A percentile compares a stretch with the other conserved stretches of the same genome.
Conservation (phyloP, 2,329 filamentous ascomycete species). For the Botrytis hyacinthi region DNA sequence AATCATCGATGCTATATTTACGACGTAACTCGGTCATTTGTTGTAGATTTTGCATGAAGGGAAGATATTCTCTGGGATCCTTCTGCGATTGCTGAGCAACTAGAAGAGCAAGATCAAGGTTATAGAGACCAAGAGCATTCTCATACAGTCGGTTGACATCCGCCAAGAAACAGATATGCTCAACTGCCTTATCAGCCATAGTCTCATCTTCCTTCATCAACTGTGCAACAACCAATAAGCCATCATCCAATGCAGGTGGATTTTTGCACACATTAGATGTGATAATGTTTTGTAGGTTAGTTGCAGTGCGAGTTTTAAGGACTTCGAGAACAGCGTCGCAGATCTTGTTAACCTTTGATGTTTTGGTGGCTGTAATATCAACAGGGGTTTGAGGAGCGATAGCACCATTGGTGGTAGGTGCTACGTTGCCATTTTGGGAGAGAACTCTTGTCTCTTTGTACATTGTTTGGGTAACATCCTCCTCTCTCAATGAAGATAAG, state of each 20-base stretch:
- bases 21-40: slow-evolving; percentile 67
- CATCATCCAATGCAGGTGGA: slow-evolving; percentile 85
- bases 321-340: slow-evolving; percentile 79
- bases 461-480: slow-evolving; percentile 91
- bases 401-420: slow-evolving; percentile 27
- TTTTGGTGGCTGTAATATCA: slow-evolving; percentile 27
- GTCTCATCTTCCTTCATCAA: slow-evolving; percentile 65
- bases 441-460: slow-evolving; percentile 78
- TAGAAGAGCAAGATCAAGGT: slow-evolving; percentile 83
- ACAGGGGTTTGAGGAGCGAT: slow-evolving; percentile 22
- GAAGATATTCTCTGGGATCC: slow-evolving; percentile 91
- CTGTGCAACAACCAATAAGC: slow-evolving; percentile 73
- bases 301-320: slow-evolving; percentile 60
- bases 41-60: slow-evolving; percentile 87
- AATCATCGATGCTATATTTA: slow-evolving; percentile 83
- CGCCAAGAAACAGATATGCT: slow-evolving; percentile 96
- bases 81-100: slow-evolving; percentile 96
- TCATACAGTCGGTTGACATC: slow-evolving; percentile 93
- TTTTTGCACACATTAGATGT: slow-evolving; percentile 93
- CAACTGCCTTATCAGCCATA: slow-evolving; percentile 82
- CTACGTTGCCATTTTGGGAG: slow-evolving; percentile 35
- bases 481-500: slow-evolving; percentile 79
- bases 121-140: slow-evolving; percentile 83
- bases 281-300: slow-evolving; percentile 83
- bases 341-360: slow-evolving; percentile 77